Base-by-base conservation (phyloP, 2,329 filamentous ascomycete species). In the Xylaria sp. region DNA sequence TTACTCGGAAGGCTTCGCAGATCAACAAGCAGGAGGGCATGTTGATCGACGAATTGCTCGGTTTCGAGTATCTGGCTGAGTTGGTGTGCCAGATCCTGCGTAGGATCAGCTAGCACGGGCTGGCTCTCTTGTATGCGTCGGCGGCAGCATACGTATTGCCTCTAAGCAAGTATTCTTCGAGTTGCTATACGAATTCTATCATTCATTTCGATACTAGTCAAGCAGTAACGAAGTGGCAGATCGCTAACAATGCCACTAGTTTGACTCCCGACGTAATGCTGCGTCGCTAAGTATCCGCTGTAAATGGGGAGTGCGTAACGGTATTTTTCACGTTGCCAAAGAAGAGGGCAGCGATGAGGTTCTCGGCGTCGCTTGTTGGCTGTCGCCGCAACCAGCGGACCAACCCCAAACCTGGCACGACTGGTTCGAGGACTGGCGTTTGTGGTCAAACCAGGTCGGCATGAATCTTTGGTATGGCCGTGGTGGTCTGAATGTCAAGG, bases 311-410 rank as follows among this genome's bases (percentile, higher is more conserved):
- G 91, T 93, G 77, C 84, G 86, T 61, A 89, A 91, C 75, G 89
- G 87, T 61, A 85, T 92, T 44, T 92, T 93, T 80, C 87, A 91
- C 72, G 89, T 93, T 67, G 89, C 89, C 10, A 91, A 89, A 78
- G 88, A 91, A 73, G 80, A 83, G 4, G 81, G 83, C 0, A 79
- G 76, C 59, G 80, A 83, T 48, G 85, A 86, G 66, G 85, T 93
- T 42, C 84, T 93, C 33, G 91, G 91, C 10, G 89, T 92, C 28
- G 88, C 90, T 66, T 92, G 92, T 86, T 93, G 91, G 91, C 81
- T 92, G 62, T 85, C 85, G 0, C 91, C 91, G 0, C 83, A 83
- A 15, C 80, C 81, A 0, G 77, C 82, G 0, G 80, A 78, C 4
- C 76, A 83, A 56, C 82, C 84, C 17, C 80, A 85, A 53, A 86